These are phyloP conservation scores for Parathielavia appendiculata DNA, from an alignment of 495 filamentous ascomycete species.

Conservation along the genomic window DNA sequence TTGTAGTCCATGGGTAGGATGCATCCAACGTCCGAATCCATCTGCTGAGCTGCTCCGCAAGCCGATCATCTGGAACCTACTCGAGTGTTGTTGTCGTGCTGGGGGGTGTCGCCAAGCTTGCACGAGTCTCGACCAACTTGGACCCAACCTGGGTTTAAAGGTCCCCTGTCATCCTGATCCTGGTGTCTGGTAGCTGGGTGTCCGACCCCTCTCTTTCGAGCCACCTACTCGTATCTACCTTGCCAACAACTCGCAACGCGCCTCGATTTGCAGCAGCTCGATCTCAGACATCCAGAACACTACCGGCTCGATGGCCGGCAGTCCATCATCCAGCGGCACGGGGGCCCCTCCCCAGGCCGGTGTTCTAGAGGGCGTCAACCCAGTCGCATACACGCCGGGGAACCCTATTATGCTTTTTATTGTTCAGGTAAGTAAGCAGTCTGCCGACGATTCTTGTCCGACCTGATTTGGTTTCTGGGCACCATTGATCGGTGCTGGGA, in stretches of 20 bases:
- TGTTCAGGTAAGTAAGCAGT: slow-evolving; percentile 62
- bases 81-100: background rate
- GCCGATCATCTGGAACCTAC: background rate
- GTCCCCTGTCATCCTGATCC: too few species aligned
- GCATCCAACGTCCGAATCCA: background rate
- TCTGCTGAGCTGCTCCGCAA: too few species aligned
- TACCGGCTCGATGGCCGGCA: slow-evolving; percentile 14
- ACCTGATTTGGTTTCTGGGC: background rate
- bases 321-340: slow-evolving; percentile 13
- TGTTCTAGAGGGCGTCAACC: slow-evolving; percentile 56
- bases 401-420: slow-evolving; percentile 94
- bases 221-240: background rate
- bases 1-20: background rate
- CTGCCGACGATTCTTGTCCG: background rate
- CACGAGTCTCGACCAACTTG: background rate
- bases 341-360: slow-evolving; percentile 30
- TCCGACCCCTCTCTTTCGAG: too few species aligned
- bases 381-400: slow-evolving; percentile 60
- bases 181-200: too few species aligned
- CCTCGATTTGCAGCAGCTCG: background rate
- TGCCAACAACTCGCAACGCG: background rate
- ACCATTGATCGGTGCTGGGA: slow-evolving; percentile 5
- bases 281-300: background rate
- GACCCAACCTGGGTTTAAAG: too few species aligned
- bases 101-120: background rate